Conservation (phyloP, 2,329 filamentous ascomycete species). For the Penicillium sp. region DNA sequence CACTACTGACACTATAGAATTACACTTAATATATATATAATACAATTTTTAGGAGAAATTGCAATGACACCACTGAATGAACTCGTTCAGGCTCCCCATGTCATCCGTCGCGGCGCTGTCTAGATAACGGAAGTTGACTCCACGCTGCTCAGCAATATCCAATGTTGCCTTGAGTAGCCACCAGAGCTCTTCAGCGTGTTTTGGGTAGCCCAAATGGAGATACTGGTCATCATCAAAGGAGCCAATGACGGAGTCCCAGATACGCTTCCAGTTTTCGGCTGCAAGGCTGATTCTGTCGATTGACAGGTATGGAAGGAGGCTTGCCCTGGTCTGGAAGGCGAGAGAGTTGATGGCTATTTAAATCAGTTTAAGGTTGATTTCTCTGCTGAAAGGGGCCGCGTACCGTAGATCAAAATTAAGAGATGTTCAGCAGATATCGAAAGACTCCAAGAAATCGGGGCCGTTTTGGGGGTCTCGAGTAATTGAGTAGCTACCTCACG, state of each 20-base stretch:
- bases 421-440: slow-evolving; percentile 31
- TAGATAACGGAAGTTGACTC: slow-evolving; percentile 22
- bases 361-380: not conserved
- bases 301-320: slow-evolving; percentile 25
- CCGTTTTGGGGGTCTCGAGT: slow-evolving; percentile 19
- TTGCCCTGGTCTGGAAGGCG: slow-evolving; percentile 28
- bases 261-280: slow-evolving; percentile 28
- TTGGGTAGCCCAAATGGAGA: slow-evolving; percentile 29
- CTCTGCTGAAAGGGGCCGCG: not conserved
- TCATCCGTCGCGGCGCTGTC: slow-evolving; percentile 31
- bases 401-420: slow-evolving; percentile 33
- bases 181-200: slow-evolving; percentile 34
- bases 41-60: not conserved
- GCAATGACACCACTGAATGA: slow-evolving; percentile 26
- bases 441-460: slow-evolving; percentile 21
- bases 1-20: not conserved
- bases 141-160: slow-evolving; percentile 16
- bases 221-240: slow-evolving; percentile 21
- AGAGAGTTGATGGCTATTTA: slow-evolving; percentile 29
- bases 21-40: slow-evolving; percentile 5
- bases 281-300: slow-evolving; percentile 26
- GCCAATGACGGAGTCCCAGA: slow-evolving; percentile 24
- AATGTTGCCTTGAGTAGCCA: slow-evolving; percentile 29
- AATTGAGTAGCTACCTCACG: slow-evolving; percentile 24
- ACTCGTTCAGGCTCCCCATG: slow-evolving; percentile 30